Percentiles rank a stretch among this genome's conserved stretches.
These are phyloP conservation scores for Picea glauca DNA, from an alignment of 75 land plant genomes.

Conservation along the genomic window DNA sequence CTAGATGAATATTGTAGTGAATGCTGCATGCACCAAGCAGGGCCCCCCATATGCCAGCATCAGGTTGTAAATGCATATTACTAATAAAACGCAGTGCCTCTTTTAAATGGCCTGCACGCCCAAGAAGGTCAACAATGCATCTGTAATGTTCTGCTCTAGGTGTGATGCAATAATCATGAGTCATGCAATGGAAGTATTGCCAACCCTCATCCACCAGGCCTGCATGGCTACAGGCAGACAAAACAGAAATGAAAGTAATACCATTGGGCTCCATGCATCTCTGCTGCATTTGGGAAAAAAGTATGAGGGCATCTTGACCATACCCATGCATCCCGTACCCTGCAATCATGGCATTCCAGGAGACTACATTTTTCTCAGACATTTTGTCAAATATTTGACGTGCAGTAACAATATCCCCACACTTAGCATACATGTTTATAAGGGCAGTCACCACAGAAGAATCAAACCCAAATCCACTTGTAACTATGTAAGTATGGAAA, in stretches of 20 bases:
- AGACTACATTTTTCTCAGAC: constrained; percentile 23
- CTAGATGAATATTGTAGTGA: constrained; percentile 23
- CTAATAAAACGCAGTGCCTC: constrained; percentile 31
- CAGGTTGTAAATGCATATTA: constrained; percentile 40
- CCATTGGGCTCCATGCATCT: constrained; percentile 21
- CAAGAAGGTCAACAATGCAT: constrained; percentile 48
- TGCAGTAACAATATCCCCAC: constrained; percentile 41
- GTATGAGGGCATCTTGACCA: constrained; percentile 19
- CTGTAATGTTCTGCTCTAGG: constrained; percentile 39
- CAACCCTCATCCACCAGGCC: constrained; percentile 28
- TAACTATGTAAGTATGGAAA: constrained; percentile 14
- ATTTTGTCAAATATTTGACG: constrained; percentile 20
- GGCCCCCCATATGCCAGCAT: constrained; percentile 30
- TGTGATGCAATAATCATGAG: constrained; percentile 14
- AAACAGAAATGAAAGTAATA: constrained; percentile 29
- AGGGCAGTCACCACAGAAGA: constrained; percentile 30
- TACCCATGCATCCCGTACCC: constrained; percentile 35
- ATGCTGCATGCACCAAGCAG: constrained; percentile 39
- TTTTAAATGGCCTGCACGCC: constrained; percentile 26
- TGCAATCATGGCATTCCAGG: constrained; percentile 41
- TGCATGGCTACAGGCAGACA: constrained; percentile 33
- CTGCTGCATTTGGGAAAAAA: constrained; percentile 21
- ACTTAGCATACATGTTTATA: constrained; percentile 63
- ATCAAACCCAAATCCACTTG: constrained; percentile 13
- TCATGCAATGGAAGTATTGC: constrained; percentile 28